phyloP scores from a whole-genome alignment of 306 rosid genomes.

The Casuarina glauca region DNA sequence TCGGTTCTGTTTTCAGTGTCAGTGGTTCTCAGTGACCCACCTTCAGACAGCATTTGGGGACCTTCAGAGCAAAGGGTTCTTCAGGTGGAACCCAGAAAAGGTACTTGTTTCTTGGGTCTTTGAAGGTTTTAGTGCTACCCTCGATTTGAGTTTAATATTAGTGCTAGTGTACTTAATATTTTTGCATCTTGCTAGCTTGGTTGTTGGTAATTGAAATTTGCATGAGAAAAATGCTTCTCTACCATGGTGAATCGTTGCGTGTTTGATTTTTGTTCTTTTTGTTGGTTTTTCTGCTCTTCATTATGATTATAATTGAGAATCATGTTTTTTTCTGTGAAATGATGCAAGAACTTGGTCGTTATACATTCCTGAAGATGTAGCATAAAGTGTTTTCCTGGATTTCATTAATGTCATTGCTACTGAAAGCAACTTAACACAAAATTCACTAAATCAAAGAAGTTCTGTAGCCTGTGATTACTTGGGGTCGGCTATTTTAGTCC shows the following conservation, averaged over 20 bases:
- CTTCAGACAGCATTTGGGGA: slow-evolving; percentile 57
- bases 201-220: neutral
- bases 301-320: neutral
- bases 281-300: neutral
- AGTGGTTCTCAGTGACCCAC: slow-evolving; percentile 73
- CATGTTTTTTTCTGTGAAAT: neutral
- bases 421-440: slow-evolving; percentile 8
- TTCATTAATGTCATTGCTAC: slow-evolving; percentile 10
- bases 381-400: slow-evolving; percentile 10
- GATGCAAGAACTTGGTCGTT: neutral
- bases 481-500: neutral
- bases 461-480: neutral
- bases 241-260: neutral
- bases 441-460: neutral
- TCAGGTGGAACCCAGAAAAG: slow-evolving; percentile 32
- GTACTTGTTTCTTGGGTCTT: slow-evolving; percentile 28
- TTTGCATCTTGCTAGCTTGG: neutral
- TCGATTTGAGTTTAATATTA: neutral
- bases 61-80: slow-evolving; percentile 28
- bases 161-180: neutral
- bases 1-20: slow-evolving; percentile 76
- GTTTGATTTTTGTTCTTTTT: neutral
- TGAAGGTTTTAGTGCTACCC: neutral
- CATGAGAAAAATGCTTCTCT: slow-evolving; percentile 4
- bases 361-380: neutral